Evolutionary conservation across 2,329 filamentous ascomycete genomes (phyloP), one percentile per base, ranked within the genome.

Genomic region (Aspergillus arachidicola): DNA sequence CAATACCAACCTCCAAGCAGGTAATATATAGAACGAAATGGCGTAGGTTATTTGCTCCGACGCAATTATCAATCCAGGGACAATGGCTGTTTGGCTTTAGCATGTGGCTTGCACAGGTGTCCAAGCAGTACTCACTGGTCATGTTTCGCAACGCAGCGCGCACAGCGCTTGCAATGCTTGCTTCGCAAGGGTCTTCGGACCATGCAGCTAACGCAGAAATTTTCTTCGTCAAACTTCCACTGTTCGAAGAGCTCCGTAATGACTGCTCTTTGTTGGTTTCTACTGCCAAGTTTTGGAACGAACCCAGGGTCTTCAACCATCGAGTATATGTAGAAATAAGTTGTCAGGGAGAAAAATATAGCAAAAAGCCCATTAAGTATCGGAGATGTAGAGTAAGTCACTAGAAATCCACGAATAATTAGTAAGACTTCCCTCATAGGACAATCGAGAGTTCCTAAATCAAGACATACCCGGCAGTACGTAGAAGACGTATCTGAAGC

Each of bases 61-160:
- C 87, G 72, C 95, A 99, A 78, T 97, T 98, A 80, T 96, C 91
- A 28, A 98, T 92, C 95, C 95, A 99, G 0, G 95, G 95, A 73
- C 95, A 99, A 75, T 99, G 95, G 74, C 93, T 96, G 68, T 51
- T 21, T 16, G 21, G 50, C 19, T 38, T 50, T 51, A 51, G 59
- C 32, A 28, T 23, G 23, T 12, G 16, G 5, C 34, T 21, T 30
- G 3, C 9, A 38, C 21, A 36, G 7, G 26, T 4, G 5, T 6
- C 4, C 11, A 38, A 5, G 28, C 41, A 21, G 45, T 34, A 85
- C 92, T 85, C 80, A 96, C 93, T 99, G 95, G 75, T 99, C 95
- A 80, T 97, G 93, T 78, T 96, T 96, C 60, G 94, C 93, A 59
- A 99, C 92, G 76, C 95, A 99, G 67, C 94, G 91, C 72, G 91